Conservation (phyloP, 768 basidiomycete genomes). For the Termitomyces sp. region DNA sequence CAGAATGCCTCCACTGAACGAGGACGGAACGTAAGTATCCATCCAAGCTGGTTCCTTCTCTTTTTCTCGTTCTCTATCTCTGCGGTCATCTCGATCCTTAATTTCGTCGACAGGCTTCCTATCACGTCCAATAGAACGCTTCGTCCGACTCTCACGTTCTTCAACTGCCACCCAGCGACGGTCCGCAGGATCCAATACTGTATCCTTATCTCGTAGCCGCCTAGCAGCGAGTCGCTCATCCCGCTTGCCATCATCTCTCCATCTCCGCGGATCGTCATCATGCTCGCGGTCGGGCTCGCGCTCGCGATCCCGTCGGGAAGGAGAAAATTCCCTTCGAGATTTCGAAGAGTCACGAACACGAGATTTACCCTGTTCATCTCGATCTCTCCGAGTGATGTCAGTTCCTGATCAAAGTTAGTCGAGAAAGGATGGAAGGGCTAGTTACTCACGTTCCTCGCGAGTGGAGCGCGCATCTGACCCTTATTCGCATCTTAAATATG, state of each 20-base stretch:
- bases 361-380: conserved; percentile 61
- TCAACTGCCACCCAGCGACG: conserved; percentile 60
- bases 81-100: conserved; percentile 29
- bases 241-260: conserved; percentile 79
- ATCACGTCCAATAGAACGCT: conserved; percentile 55
- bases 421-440: neutral
- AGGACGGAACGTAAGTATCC: conserved; percentile 76
- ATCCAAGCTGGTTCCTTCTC: conserved; percentile 93
- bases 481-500: conserved; percentile 17
- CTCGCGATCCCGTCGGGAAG: conserved; percentile 42
- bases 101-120: conserved; percentile 42
- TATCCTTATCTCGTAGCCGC: conserved; percentile 42
- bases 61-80: conserved; percentile 55
- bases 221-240: conserved; percentile 68
- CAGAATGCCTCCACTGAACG: conserved; percentile 52
- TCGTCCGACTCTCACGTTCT: conserved; percentile 61
- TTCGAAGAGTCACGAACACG: conserved; percentile 59
- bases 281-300: conserved; percentile 34
- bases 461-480: conserved; percentile 45
- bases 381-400: conserved; percentile 51
- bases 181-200: conserved; percentile 40
- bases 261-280: conserved; percentile 70
- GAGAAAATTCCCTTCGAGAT: conserved; percentile 52
- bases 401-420: conserved; percentile 28
- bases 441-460: conserved; percentile 57